Conservation (phyloP, 83 land plant genomes). For the Isoetes engelmannii region DNA sequence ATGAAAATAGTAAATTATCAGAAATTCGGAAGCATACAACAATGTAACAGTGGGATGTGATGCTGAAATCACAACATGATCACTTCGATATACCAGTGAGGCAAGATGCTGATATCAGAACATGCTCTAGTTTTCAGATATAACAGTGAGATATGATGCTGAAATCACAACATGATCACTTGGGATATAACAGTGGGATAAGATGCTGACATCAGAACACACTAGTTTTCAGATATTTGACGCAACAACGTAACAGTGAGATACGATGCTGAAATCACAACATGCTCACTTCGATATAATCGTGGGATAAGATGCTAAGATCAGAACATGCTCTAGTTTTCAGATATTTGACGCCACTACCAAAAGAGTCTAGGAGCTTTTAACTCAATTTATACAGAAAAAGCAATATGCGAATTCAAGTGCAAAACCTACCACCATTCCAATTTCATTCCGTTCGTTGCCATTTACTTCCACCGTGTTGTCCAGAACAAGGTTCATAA, state of each 20-base stretch:
- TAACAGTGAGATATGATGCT: neutral
- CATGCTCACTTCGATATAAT: neutral
- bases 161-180: too few species aligned
- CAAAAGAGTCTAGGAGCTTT: too few species aligned
- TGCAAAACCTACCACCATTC: constrained; percentile 74
- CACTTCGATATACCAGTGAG: neutral
- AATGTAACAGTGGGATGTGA: neutral
- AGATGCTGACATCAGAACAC: neutral
- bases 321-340: neutral
- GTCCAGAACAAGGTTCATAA: constrained; percentile 89
- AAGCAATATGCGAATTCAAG: neutral
- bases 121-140: neutral
- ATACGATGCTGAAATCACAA: neutral
- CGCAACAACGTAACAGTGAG: neutral
- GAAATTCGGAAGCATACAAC: neutral
- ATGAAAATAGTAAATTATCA: neutral
- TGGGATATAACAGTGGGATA: neutral
- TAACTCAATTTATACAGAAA: neutral
- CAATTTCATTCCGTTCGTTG: constrained; percentile 75
- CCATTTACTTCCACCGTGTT: constrained; percentile 82
- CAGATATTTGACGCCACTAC: too few species aligned
- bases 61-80: too few species aligned
- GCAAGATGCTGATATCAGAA: neutral
- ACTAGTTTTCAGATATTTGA: neutral
- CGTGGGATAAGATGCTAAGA: neutral